Evolutionary conservation across 768 basidiomycete genomes (phyloP).

Genomic region (Clitopilus hobsonii): DNA sequence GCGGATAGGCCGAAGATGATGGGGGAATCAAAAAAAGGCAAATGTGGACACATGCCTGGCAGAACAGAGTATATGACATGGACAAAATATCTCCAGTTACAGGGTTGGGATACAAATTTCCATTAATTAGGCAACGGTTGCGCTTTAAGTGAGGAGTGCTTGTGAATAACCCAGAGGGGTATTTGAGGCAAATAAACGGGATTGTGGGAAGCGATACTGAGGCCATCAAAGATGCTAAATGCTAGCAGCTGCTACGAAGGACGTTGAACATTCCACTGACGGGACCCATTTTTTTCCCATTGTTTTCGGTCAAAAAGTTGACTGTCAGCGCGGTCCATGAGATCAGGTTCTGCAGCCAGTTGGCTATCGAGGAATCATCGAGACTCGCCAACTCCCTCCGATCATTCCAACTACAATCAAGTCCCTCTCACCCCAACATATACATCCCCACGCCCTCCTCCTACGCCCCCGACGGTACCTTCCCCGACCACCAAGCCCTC

Average conservation of each 20-base stretch:
- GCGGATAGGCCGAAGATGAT: neutral
- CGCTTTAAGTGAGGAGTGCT: neutral
- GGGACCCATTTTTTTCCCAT: neutral
- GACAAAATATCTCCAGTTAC: neutral
- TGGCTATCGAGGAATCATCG: conserved; percentile 37
- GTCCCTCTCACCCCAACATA: conserved; percentile 43
- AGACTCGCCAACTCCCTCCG: conserved; percentile 26
- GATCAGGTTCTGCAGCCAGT: conserved; percentile 29
- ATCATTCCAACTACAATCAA: conserved; percentile 22
- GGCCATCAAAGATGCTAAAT: conserved; percentile 1
- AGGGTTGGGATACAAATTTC: neutral
- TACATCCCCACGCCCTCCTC: conserved; percentile 32
- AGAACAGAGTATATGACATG: neutral
- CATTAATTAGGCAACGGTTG: neutral
- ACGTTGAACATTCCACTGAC: neutral
- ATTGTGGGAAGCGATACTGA: neutral
- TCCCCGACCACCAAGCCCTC: conserved; percentile 15
- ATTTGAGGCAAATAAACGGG: neutral
- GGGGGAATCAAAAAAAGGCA: neutral
- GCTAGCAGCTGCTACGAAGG: neutral
- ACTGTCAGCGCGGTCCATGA: conserved; percentile 27
- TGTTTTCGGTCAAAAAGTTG: neutral
- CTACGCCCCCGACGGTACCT: conserved; percentile 23
- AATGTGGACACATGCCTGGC: neutral
- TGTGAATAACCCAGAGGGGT: neutral